Percentiles rank a stretch among this genome's conserved stretches.
phyloP scores from a whole-genome alignment of 352 stramenopile species.

The Phytophthora constricta region DNA sequence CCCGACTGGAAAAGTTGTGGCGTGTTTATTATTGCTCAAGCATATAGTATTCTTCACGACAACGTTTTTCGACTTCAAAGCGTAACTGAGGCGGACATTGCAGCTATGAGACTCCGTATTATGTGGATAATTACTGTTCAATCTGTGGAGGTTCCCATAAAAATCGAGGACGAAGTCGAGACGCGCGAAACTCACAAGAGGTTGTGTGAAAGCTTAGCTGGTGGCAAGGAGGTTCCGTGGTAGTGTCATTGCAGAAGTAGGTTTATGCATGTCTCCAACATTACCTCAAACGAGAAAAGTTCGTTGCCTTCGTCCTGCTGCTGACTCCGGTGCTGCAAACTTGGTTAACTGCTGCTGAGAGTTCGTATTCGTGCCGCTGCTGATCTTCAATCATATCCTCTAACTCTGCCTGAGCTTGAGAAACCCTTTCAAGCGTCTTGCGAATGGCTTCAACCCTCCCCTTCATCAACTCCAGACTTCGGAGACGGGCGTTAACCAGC shows the following conservation, averaged over 20 bases:
- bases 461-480: not conserved
- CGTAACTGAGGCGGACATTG: not conserved
- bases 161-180: not conserved
- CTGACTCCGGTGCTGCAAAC: not conserved
- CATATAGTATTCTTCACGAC: not conserved
- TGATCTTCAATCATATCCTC: not conserved
- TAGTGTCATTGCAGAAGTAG: not conserved
- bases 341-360: not conserved
- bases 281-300: not conserved
- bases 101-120: not conserved
- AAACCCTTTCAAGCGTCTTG: not conserved
- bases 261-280: not conserved
- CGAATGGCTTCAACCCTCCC: not conserved
- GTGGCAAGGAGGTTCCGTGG: not conserved
- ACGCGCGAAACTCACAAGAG: not conserved
- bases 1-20: not conserved
- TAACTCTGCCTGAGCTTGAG: not conserved
- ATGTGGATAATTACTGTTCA: not conserved
- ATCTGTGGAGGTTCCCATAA: not conserved
- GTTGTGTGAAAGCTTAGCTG: not conserved
- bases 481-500: not conserved
- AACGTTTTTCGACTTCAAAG: not conserved
- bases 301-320: not conserved
- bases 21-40: not conserved
- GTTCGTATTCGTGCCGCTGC: not conserved